Evolutionary conservation across 2,329 filamentous ascomycete species (phyloP).

Genomic region (Nectriaceae sp.): DNA sequence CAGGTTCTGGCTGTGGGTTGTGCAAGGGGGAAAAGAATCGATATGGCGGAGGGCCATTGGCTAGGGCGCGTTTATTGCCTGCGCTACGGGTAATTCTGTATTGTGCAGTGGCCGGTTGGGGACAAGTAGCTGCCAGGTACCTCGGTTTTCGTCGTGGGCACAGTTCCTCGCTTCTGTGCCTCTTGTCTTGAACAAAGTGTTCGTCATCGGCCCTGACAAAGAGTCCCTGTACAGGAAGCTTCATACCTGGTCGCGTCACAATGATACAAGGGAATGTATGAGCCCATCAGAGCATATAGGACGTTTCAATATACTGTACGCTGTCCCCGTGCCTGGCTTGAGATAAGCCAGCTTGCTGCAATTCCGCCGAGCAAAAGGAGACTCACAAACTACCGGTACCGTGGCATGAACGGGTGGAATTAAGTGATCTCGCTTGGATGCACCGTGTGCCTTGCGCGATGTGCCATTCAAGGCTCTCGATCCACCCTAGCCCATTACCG

Average conservation of each 20-base stretch:
- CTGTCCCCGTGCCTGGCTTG: too few species aligned
- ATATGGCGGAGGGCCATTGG: slow-evolving; percentile 16
- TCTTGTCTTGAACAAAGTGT: neutral
- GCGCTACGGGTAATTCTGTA: slow-evolving; percentile 1
- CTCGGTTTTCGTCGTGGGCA: neutral
- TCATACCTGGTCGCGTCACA: too few species aligned
- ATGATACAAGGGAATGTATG: neutral
- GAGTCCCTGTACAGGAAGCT: too few species aligned
- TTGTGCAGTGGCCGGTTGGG: slow-evolving; percentile 3
- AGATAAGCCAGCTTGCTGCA: too few species aligned
- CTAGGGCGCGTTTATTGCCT: neutral
- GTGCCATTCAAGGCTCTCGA: too few species aligned
- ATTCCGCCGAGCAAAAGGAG: too few species aligned
- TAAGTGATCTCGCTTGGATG: neutral
- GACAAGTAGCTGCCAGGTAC: neutral
- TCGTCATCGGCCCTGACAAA: neutral
- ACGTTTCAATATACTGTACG: neutral
- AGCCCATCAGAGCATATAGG: neutral
- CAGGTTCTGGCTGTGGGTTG: slow-evolving; percentile 8
- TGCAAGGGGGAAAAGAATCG: slow-evolving; percentile 14
- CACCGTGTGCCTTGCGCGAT: neutral
- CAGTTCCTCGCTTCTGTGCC: neutral
- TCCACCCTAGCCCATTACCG: too few species aligned
- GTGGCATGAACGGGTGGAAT: slow-evolving; percentile 1
- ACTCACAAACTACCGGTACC: too few species aligned